Evolutionary conservation across 768 basidiomycete species (phyloP).

Genomic region (Amanita polypyramis): DNA sequence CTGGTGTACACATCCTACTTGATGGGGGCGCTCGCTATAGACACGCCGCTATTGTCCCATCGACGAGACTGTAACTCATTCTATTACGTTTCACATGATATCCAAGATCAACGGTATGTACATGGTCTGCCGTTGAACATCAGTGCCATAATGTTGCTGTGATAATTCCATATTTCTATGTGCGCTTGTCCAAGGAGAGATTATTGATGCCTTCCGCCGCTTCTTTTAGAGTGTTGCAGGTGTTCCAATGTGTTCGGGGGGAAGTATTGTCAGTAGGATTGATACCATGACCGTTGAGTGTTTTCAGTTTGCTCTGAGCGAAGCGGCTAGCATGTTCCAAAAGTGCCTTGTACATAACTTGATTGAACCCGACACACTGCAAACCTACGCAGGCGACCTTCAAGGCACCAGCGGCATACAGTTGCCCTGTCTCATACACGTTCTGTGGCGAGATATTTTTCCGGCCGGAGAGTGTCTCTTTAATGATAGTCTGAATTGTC

Average conservation of each 20-base stretch:
- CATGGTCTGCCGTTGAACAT: background rate
- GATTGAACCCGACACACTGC: conserved; percentile 71
- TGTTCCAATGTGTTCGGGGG: conserved; percentile 1
- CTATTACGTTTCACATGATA: background rate
- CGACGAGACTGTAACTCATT: conserved; percentile 22
- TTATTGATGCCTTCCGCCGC: background rate
- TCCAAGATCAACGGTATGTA: background rate
- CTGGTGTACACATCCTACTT: conserved; percentile 59
- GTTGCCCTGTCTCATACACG: conserved; percentile 61
- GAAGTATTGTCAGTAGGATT: background rate
- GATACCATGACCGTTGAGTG: background rate
- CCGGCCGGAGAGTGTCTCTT: conserved; percentile 58
- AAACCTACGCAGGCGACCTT: conserved; percentile 65
- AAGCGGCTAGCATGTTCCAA: conserved; percentile 53
- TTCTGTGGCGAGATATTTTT: conserved; percentile 76
- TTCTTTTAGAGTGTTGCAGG: conserved; percentile 1
- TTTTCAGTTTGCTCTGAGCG: conserved; percentile 5
- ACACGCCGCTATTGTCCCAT: conserved; percentile 16
- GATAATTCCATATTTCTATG: background rate
- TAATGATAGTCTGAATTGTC: conserved; percentile 58
- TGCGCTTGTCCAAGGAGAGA: background rate
- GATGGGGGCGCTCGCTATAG: conserved; percentile 52
- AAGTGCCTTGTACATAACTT: conserved; percentile 49
- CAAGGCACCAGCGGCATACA: conserved; percentile 64
- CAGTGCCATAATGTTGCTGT: background rate